Conservation (phyloP, 768 basidiomycete genomes). For the Gloeostereum incarnatum region DNA sequence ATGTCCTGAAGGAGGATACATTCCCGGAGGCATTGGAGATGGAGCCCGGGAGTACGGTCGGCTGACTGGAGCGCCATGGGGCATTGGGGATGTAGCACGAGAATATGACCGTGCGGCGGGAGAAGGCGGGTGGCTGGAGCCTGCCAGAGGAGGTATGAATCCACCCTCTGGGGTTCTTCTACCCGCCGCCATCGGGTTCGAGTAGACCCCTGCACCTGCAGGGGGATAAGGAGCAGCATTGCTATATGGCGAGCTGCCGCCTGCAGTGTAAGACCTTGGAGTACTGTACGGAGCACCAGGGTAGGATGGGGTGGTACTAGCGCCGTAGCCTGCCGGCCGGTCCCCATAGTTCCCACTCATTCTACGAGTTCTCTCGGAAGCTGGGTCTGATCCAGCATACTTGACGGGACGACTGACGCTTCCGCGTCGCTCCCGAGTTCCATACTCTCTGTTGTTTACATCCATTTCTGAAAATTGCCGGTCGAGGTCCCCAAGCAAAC, state of each 20-base stretch:
- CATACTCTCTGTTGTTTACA: conserved; percentile 22
- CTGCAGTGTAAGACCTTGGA: conserved; percentile 17
- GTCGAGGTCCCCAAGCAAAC: conserved; percentile 22
- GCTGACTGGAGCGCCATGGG: too few relatives aligned
- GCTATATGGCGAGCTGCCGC: too few relatives aligned
- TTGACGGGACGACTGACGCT: conserved; percentile 31
- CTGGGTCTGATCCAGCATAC: conserved; percentile 32
- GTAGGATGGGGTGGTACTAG: not conserved
- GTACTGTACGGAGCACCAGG: conserved; percentile 21
- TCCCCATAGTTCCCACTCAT: conserved; percentile 28
- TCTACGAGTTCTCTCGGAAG: conserved; percentile 24
- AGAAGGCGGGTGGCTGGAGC: not conserved
- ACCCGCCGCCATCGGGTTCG: too few relatives aligned
- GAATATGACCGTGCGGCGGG: not conserved
- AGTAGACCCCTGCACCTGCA: too few relatives aligned
- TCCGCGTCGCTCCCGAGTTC: conserved; percentile 23
- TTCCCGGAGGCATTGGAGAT: too few relatives aligned
- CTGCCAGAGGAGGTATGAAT: conserved; percentile 11
- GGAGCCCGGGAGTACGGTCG: too few relatives aligned
- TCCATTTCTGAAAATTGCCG: conserved; percentile 34
- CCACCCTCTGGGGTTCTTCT: not conserved
- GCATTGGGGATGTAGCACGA: not conserved
- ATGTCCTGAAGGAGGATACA: too few relatives aligned
- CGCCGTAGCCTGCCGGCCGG: not conserved
- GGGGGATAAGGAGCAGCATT: too few relatives aligned